Base-by-base conservation (phyloP, 208 protist genomes). In the Tetramitus jugosus region DNA sequence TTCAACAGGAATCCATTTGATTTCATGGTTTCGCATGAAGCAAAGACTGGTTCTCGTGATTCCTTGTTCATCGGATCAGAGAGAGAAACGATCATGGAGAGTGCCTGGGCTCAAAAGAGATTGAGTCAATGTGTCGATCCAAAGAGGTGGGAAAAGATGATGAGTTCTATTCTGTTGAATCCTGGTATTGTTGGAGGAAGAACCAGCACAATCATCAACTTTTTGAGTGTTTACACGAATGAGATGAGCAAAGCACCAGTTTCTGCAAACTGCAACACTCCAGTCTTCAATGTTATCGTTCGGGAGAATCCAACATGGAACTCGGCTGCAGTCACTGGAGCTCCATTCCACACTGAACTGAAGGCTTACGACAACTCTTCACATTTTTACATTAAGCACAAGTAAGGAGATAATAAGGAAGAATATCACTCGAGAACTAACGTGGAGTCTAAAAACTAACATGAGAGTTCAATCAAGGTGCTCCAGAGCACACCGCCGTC, bases 1-100 rank as follows among this genome's bases (percentile, higher is more conserved):
- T 62, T 62, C 26, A 62, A 62, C 10, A 62, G 26, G n/a, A 29
- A 62, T 62, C 56, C 56, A 31, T 62, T 62, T 29, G 56, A 62
- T 37, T 62, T 37, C 26, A 20, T 62, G 10, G 10, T 29, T 35
- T 31, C 56, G n/a, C 35, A 37, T 35, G 56, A 62, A 10, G n/a
- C 0, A 62, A 10, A 7, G 13, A 10, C 3, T 31, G 53, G 53
- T 60, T 2, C 7, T 52, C 6, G 8, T 62, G 56, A 62, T 29
- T 37, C n/a, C 10, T 29, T 62, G 3, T 62, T 62, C n/a, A 31
- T 62, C 35, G 56, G 56, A 37, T 62, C 56, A 17, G 56, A 62
- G n/a, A 20, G n/a, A 17, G 35, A 20, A 1, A 62, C 56, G 3
- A 62, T 62, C 35, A 7, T 20, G n/a, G n/a, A 20, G 6, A 37